phyloP scores from a whole-genome alignment of 176 grass and related monocot species.

The Dactylis glomerata region DNA sequence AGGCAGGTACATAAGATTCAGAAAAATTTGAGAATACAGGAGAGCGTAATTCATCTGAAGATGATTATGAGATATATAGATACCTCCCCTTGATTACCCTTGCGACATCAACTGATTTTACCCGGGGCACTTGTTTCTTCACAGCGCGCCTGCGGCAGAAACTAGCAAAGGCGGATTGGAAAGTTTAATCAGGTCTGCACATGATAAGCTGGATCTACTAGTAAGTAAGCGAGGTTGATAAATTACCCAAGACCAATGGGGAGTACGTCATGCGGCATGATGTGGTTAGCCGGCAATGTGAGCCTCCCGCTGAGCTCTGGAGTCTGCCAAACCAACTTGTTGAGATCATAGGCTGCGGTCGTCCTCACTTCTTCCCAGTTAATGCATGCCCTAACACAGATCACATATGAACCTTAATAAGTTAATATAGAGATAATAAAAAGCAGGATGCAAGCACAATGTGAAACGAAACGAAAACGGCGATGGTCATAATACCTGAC shows the following conservation, averaged over 20 bases:
- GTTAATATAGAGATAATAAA: too few species aligned
- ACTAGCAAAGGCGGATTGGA: background rate
- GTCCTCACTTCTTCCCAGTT: background rate
- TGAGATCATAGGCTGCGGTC: background rate
- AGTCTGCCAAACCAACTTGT: background rate
- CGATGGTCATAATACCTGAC: background rate
- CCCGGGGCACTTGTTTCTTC: background rate
- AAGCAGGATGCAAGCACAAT: too few species aligned
- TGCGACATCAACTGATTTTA: background rate
- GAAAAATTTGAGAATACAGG: background rate
- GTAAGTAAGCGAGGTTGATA: background rate
- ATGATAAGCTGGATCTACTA: background rate
- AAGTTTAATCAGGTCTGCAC: background rate
- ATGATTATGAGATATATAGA: background rate
- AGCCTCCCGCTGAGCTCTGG: background rate
- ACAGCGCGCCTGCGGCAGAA: background rate
- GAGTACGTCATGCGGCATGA: background rate
- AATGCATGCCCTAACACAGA: background rate
- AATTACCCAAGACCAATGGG: background rate
- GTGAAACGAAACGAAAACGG: background rate
- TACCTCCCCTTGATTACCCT: background rate
- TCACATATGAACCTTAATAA: too few species aligned
- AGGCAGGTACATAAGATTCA: background rate
- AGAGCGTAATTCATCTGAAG: background rate
- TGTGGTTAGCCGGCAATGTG: background rate